A percentile compares a stretch with the other conserved stretches of the same genome.
Evolutionary conservation across 768 basidiomycete species (phyloP).

Genomic region (Naganishia vishniacii): DNA sequence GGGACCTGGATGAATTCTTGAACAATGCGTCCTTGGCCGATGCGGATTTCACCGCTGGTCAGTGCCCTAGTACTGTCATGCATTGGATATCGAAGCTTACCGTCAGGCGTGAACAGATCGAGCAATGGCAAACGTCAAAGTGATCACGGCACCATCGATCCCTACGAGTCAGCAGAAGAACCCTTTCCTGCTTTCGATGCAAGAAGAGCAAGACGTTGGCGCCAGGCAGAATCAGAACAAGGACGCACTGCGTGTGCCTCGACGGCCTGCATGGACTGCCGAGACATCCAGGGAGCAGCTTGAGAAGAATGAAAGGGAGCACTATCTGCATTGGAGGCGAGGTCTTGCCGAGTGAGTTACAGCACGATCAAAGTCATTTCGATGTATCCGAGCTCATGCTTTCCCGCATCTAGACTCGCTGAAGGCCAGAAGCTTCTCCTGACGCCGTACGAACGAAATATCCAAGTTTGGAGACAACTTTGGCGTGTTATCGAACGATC

Average conservation of each 20-base stretch:
- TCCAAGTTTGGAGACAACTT: conserved; percentile 81
- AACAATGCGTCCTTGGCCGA: conserved; percentile 91
- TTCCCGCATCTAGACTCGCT: conserved; percentile 59
- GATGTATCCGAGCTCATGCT: background rate
- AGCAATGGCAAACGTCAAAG: conserved; percentile 51
- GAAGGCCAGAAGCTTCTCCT: conserved; percentile 78
- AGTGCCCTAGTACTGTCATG: conserved; percentile 46
- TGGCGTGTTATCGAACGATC: conserved; percentile 97
- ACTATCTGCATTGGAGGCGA: conserved; percentile 89
- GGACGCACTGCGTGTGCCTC: conserved; percentile 72
- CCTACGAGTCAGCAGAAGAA: conserved; percentile 54
- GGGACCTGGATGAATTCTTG: conserved; percentile 90
- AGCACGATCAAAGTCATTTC: background rate
- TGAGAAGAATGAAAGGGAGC: conserved; percentile 79
- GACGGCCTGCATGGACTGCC: conserved; percentile 84
- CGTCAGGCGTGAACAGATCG: background rate
- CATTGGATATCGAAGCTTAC: background rate
- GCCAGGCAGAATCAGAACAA: conserved; percentile 69
- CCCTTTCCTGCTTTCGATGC: conserved; percentile 74
- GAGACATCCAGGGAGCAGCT: conserved; percentile 68
- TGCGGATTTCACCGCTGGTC: conserved; percentile 92
- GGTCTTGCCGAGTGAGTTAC: conserved; percentile 75
- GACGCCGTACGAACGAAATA: conserved; percentile 94
- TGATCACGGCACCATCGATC: conserved; percentile 46
- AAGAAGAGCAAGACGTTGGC: conserved; percentile 72